These are phyloP conservation scores for Gypsophila paniculata DNA, from an alignment of 179 eudicot genomes.

Conservation along the genomic window DNA sequence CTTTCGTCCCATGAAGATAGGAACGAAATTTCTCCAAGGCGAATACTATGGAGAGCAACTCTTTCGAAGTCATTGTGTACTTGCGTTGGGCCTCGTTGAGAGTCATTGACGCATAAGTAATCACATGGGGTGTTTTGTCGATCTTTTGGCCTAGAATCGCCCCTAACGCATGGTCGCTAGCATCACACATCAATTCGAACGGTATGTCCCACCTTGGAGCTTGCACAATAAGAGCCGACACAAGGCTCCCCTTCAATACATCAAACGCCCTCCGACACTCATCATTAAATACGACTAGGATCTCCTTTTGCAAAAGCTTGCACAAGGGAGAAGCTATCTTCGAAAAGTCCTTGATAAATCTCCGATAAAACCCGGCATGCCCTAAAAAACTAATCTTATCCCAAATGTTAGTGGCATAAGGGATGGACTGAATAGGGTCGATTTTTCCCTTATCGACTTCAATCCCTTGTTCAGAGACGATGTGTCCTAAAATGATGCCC, in stretches of 20 bases:
- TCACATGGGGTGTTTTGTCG: not conserved
- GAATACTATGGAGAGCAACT: not conserved
- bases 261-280: not conserved
- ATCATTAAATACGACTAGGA: not conserved
- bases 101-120: not conserved
- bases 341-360: not conserved
- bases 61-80: not conserved
- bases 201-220: not conserved
- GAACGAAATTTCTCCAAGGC: too few relatives aligned
- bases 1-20: not conserved
- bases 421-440: not conserved
- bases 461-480: too few relatives aligned
- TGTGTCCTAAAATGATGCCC: too few relatives aligned
- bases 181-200: too few relatives aligned
- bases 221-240: not conserved
- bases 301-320: not conserved
- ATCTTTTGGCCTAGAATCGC: not conserved
- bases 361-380: too few relatives aligned
- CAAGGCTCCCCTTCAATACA: too few relatives aligned
- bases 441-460: not conserved
- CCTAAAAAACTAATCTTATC: not conserved
- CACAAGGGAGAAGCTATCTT: not conserved
- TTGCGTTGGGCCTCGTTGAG: not conserved
- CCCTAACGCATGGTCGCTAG: too few relatives aligned
- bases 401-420: not conserved